Evolutionary conservation across 306 rosid species (phyloP).

Genomic region (Gastrolobium villosum): DNA sequence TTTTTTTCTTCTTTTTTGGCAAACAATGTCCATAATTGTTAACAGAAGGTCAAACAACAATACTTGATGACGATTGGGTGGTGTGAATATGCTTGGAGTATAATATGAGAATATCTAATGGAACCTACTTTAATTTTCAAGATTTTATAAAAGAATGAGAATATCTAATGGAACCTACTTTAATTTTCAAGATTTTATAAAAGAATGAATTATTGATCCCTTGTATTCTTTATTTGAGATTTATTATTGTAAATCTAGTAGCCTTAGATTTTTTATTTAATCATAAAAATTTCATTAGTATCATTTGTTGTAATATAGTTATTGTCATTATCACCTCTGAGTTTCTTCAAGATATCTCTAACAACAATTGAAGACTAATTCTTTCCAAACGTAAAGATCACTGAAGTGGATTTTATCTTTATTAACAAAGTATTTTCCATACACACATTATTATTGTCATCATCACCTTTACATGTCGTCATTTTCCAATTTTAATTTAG

Average conservation of each 20-base stretch:
- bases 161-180: constrained; percentile 36
- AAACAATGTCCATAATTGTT: neutral
- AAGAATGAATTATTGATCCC: constrained; percentile 35
- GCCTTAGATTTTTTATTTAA: neutral
- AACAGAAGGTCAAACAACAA: constrained; percentile 28
- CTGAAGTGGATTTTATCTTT: too few relatives aligned
- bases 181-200: neutral
- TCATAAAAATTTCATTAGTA: neutral
- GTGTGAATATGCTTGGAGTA: constrained; percentile 38
- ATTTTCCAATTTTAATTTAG: constrained; percentile 25
- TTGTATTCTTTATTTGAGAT: constrained; percentile 12
- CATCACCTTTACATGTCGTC: neutral
- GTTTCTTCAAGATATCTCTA: neutral
- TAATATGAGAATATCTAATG: constrained; percentile 27
- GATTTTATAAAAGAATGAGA: neutral
- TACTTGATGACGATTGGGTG: neutral
- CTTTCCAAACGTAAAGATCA: too few relatives aligned
- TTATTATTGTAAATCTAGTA: neutral
- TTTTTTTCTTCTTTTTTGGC: neutral
- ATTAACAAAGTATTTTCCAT: too few relatives aligned
- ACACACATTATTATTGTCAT: neutral
- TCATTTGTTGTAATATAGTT: neutral
- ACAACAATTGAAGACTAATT: too few relatives aligned
- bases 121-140: constrained; percentile 23
- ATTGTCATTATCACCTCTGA: neutral